Evolutionary conservation across 208 protist genomes (phyloP).

Genomic region (Acanthamoeba royreba): DNA sequence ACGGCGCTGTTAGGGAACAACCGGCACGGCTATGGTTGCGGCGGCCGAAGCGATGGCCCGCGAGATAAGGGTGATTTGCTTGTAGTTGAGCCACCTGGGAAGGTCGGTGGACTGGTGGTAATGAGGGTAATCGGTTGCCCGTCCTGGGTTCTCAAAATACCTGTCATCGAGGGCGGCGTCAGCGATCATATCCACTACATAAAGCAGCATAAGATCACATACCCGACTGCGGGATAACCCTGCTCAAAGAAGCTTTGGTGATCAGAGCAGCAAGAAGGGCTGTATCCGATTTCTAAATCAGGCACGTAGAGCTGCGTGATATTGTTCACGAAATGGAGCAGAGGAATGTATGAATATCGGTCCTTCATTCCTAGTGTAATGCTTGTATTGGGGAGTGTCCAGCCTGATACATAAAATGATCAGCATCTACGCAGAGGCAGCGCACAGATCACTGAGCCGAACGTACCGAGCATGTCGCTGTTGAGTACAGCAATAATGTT

Average conservation of each 20-base stretch:
- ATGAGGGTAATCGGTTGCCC: slow-evolving; percentile 26
- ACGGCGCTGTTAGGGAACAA: too few species aligned
- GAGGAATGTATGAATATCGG: not conserved
- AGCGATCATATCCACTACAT: not conserved
- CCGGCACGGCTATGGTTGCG: slow-evolving; percentile 21
- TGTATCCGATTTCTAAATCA: not conserved
- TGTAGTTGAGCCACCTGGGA: not conserved
- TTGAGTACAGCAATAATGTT: slow-evolving; percentile 35
- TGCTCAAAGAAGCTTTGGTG: slow-evolving; percentile 49
- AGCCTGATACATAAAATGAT: not conserved
- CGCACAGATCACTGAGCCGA: not conserved
- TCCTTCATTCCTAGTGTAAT: slow-evolving; percentile 42
- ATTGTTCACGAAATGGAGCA: not conserved
- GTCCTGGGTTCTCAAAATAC: slow-evolving; percentile 11
- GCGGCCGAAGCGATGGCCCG: not conserved
- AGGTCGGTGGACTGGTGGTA: slow-evolving; percentile 29
- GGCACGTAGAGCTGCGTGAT: slow-evolving; percentile 29
- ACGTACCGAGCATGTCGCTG: slow-evolving; percentile 21
- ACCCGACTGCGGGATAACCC: slow-evolving; percentile 27
- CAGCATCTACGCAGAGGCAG: too few species aligned
- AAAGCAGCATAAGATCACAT: not conserved
- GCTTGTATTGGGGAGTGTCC: not conserved
- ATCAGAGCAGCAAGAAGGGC: slow-evolving; percentile 40
- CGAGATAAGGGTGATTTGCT: not conserved
- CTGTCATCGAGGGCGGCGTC: not conserved